Conservation (phyloP, 148 eudicot species). For the Fagopyrum esculentum region DNA sequence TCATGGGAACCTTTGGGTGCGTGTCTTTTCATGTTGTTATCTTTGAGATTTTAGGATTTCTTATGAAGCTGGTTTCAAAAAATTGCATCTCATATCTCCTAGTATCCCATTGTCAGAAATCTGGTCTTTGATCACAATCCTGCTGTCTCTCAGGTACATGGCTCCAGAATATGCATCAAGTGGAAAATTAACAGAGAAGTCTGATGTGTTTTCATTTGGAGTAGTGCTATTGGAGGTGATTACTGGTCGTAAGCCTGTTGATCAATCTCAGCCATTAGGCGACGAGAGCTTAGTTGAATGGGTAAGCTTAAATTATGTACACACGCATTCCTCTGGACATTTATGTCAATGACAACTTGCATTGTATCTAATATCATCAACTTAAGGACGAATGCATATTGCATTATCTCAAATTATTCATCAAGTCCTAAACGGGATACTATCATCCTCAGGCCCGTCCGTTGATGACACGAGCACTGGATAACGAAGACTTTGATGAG, state of each 20-base stretch:
- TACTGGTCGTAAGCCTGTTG: constrained; percentile 93
- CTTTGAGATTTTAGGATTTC: neutral
- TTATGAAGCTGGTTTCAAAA: neutral
- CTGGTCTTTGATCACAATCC: constrained; percentile 1
- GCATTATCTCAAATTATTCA: neutral
- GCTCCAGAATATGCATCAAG: constrained; percentile 97
- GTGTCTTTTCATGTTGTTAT: neutral
- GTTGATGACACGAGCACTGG: constrained; percentile 69
- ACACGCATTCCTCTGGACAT: neutral
- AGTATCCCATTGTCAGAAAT: neutral
- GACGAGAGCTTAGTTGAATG: constrained; percentile 99
- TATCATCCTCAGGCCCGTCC: constrained; percentile 65
- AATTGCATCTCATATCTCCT: neutral
- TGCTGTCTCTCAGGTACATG: constrained; percentile 56
- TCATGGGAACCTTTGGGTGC: constrained; percentile 53
- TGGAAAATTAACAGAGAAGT: constrained; percentile 91
- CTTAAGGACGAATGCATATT: neutral
- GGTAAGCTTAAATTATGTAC: constrained; percentile 41
- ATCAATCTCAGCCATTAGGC: constrained; percentile 69
- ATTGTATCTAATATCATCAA: neutral
- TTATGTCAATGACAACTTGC: neutral
- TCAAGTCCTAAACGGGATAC: neutral
- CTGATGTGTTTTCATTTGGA: constrained; percentile 91
- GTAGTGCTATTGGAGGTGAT: constrained; percentile 91
- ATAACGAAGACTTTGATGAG: constrained; percentile 55